Evolutionary conservation across 352 stramenopile species (phyloP).

Genomic region (Phytophthora colocasiae): DNA sequence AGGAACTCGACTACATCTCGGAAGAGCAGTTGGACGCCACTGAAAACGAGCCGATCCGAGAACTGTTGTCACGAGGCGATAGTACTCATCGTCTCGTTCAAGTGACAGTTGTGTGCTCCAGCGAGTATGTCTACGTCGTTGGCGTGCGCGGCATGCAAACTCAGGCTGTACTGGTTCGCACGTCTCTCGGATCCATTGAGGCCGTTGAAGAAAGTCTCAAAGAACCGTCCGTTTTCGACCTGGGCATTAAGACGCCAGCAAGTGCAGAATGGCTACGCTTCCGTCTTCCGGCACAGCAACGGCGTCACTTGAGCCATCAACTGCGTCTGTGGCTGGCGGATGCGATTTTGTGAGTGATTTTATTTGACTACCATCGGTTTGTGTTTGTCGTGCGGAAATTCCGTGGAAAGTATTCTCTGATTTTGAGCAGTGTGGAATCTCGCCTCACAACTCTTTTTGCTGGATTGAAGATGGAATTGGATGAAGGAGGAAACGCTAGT

Average conservation of each 20-base stretch:
- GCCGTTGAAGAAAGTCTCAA: conserved; percentile 76
- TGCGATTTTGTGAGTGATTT: conserved; percentile 18
- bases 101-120: conserved; percentile 62
- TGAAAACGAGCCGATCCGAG: conserved; percentile 36
- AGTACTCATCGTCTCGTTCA: conserved; percentile 30
- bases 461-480: conserved; percentile 2
- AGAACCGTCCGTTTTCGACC: conserved; percentile 66
- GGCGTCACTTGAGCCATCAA: conserved; percentile 67
- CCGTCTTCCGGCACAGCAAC: conserved; percentile 56
- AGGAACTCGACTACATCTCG: conserved; percentile 40
- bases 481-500: conserved; percentile 1
- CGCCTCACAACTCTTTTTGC: conserved; percentile 14
- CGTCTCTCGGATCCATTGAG: conserved; percentile 56
- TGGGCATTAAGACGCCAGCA: conserved; percentile 49
- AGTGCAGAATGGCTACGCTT: conserved; percentile 68
- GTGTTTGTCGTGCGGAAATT: not conserved
- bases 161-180: conserved; percentile 56
- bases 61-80: conserved; percentile 49
- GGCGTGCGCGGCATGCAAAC: conserved; percentile 45
- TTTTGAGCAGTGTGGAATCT: too few relatives aligned
- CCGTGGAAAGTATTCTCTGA: not conserved
- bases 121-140: conserved; percentile 62
- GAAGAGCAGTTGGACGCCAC: conserved; percentile 23
- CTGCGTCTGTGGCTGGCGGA: conserved; percentile 56
- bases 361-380: not conserved